Evolutionary conservation across 441 rosid species (phyloP).

Genomic region (Arabidopsis hybrid): DNA sequence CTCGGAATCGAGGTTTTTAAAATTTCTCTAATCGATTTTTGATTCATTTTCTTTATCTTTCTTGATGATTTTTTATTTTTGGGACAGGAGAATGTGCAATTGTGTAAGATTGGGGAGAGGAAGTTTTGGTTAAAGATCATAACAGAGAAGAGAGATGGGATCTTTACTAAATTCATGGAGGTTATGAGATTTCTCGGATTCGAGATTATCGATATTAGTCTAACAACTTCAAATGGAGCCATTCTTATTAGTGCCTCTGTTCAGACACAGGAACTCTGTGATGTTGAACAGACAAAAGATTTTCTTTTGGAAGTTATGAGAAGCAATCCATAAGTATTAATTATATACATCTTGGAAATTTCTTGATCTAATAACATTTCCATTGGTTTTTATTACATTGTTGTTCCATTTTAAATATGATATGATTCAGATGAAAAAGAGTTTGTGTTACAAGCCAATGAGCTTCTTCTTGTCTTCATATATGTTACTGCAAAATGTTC

Average conservation of each 20-base stretch:
- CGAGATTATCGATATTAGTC: conserved; percentile 60
- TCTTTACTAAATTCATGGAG: conserved; percentile 67
- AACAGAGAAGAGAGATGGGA: conserved; percentile 59
- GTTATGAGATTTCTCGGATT: conserved; percentile 59
- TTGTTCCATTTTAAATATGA: conserved; percentile 13
- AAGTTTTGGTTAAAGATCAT: conserved; percentile 75
- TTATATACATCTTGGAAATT: not conserved
- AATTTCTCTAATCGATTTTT: conserved; percentile 13
- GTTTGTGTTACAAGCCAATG: not conserved
- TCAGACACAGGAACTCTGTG: conserved; percentile 61
- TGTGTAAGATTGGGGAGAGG: conserved; percentile 54
- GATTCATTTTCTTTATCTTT: not conserved
- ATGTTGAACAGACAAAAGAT: conserved; percentile 51
- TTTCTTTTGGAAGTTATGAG: conserved; percentile 60
- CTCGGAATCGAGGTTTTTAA: conserved; percentile 58
- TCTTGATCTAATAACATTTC: not conserved
- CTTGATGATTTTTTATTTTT: not conserved
- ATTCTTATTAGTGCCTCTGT: conserved; percentile 63
- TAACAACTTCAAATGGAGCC: conserved; percentile 62
- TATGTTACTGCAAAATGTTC: conserved; percentile 2
- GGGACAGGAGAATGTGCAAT: conserved; percentile 65
- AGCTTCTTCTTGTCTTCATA: conserved; percentile 7
- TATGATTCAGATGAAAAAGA: conserved; percentile 20
- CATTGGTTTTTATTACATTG: not conserved
- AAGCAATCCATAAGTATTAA: conserved; percentile 36